Percentiles rank a stretch among this genome's conserved stretches.
phyloP scores from a whole-genome alignment of 2,329 filamentous ascomycete species.

The Cladorrhinum sp. region DNA sequence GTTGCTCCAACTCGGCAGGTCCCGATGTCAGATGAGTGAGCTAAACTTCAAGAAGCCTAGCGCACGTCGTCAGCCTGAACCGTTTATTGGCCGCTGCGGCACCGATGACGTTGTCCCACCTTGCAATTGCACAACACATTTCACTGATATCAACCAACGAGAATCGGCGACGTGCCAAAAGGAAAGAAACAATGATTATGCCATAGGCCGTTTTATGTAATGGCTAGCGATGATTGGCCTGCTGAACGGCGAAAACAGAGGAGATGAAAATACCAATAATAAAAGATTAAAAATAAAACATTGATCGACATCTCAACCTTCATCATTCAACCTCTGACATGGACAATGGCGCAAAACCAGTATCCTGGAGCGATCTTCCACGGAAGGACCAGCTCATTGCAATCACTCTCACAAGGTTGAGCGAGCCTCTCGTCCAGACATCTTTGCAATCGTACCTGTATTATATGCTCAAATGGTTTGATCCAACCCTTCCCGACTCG shows the following conservation, averaged over 20 bases:
- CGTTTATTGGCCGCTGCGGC: not conserved
- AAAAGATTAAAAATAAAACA: no score
- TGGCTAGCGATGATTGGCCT: not conserved
- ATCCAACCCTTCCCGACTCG: slow-evolving; percentile 51
- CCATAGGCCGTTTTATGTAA: not conserved
- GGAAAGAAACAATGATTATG: not conserved
- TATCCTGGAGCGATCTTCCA: slow-evolving; percentile 71
- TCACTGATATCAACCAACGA: not conserved
- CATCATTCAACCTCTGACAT: not conserved
- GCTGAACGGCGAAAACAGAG: not conserved
- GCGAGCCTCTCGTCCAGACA: slow-evolving; percentile 79
- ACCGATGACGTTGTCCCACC: not conserved
- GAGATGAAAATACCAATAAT: not conserved
- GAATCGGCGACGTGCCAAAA: not conserved
- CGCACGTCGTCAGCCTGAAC: not conserved
- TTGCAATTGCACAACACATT: not conserved
- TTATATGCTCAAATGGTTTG: slow-evolving; percentile 81
- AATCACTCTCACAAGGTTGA: slow-evolving; percentile 73
- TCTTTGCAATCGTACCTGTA: slow-evolving; percentile 77
- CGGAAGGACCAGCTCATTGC: slow-evolving; percentile 74
- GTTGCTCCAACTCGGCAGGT: not conserved
- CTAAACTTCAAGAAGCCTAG: not conserved
- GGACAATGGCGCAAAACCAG: not conserved
- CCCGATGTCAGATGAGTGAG: not conserved
- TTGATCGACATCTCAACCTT: not conserved